Base-by-base conservation (phyloP, 1,139 yeast species). In the Pichia sp. region DNA sequence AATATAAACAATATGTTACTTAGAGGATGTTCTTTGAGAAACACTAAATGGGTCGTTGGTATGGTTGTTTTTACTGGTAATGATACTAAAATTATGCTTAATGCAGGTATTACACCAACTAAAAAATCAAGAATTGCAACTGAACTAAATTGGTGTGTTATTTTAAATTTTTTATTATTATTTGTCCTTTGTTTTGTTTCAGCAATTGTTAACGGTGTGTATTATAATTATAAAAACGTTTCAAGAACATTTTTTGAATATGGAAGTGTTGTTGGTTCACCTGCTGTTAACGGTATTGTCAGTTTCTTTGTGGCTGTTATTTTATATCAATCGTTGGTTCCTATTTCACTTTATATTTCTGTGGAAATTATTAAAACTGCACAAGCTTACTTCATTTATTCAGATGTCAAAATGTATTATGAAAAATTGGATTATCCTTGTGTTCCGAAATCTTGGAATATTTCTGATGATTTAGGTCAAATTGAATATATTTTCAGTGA, bases 391-490 rank as follows among this genome's bases (percentile, higher is more conserved):
- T 91, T 91, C 68, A 91, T 91, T 52, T 88, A 80, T 61, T 81
- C 93, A 5, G 98, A 91, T 64, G 75, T 77, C 34, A 72, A 81
- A 55, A 83, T 91, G 88, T 91, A 88, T 62, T 82, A 89, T 57
- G 84, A 76, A 39, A 78, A 72, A 47, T 68, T 91, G 49, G 96
- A 91, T 61, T 89, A 85, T 59, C 96, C 97, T 1, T 91, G 98
- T 63, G 79, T 91, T 5, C 97, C 98, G 8, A 89, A 91, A 60
- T 76, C 96, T 0, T 91, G 98, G 98, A 87, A 84, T 59, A 89
- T 91, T 42, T 87, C 96, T 11, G 98, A 91, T 65, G 98, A 91
- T 62, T 70, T 91, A 56, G 98, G 98, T 25, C 98, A 91, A 64
- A 84, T 91, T 54, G 97, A 91, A 62, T 91, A 89, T 59, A 80